phyloP scores from a whole-genome alignment of 2,329 filamentous ascomycete species.

The Colletotrichum aenigma region DNA sequence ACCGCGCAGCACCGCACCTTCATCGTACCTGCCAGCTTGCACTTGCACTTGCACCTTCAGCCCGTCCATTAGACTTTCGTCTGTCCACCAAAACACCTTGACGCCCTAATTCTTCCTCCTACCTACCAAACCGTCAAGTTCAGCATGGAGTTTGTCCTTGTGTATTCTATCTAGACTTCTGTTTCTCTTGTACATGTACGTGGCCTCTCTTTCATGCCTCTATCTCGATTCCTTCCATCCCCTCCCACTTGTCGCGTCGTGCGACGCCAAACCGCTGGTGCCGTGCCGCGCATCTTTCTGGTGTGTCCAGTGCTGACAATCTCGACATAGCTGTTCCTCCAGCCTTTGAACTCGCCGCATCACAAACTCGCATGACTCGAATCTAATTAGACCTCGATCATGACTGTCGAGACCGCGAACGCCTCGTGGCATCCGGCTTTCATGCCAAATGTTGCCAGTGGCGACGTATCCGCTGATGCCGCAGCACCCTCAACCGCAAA shows the following conservation, averaged over 20 bases:
- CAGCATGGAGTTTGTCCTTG: constrained; percentile 13
- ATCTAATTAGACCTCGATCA: constrained; percentile 28
- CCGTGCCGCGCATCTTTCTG: background rate
- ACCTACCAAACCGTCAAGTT: constrained; percentile 1
- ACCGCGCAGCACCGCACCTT: background rate
- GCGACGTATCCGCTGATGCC: constrained; percentile 14
- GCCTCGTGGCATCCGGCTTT: constrained; percentile 46
- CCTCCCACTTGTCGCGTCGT: constrained; percentile 7
- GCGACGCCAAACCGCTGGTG: constrained; percentile 2
- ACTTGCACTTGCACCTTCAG: background rate
- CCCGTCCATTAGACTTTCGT: constrained; percentile 11
- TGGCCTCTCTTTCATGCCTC: background rate
- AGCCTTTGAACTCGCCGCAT: constrained; percentile 11
- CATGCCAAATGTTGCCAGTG: constrained; percentile 36
- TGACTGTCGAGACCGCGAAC: constrained; percentile 39
- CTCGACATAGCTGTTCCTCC: constrained; percentile 27
- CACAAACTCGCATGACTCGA: constrained; percentile 10
- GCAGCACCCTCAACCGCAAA: background rate
- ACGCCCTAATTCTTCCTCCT: constrained; percentile 1
- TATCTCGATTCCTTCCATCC: background rate
- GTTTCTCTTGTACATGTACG: constrained; percentile 20
- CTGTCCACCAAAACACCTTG: background rate
- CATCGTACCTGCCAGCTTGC: constrained; percentile 22
- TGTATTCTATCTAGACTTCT: constrained; percentile 16
- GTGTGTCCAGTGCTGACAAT: constrained; percentile 27